Base-by-base conservation (phyloP, 306 rosid genomes). In the Casuarina glauca region DNA sequence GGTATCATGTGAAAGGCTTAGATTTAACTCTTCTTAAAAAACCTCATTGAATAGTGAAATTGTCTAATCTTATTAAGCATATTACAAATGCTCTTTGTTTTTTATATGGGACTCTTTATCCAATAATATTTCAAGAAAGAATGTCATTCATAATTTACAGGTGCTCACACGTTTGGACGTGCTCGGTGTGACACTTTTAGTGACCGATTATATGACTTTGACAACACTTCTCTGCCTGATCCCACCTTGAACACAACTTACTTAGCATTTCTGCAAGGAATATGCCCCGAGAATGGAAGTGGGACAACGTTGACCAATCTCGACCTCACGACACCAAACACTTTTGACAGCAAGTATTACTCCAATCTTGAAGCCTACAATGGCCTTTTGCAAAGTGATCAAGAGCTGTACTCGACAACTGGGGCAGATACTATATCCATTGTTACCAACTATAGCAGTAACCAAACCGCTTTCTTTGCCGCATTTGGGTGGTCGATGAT, bases 161-260 rank as follows among this genome's bases (percentile, higher is more conserved):
- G 84, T 16, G 84, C 68, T 50, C 84, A 81, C 77, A 81, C 84
- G 12, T 81, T 81, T 75, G 84, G 84, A 51, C 76, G 77, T 8
- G 57, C 77, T 3, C 66, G 4, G 19, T 81, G 84, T 38, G 3
- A 0, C 0, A 2, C n/a, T 13, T 81, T 81, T 51, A 32, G 17
- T 13, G 1, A 0, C 1, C 46, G 84, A 35, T 32, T 81, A 26
- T 81, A 36, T 62, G 3, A 80, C 58, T 80, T 80, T 66, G 70
- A 0, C 72, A 0, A 10, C 67, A 60, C 73, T 4, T 72, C 73
- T 6, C 10, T 0, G 16, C 77, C 84, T 0, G 84, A 81, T 66
- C 69, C 76, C 9, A 50, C 77, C 9, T 12, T 81, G n/a, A 70
- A 75, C 77, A 1, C 73, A 16, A 75, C 73, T 49, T 73, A 75